phyloP scores from a whole-genome alignment of 2,329 filamentous ascomycete species.

The Ophiocordyceps camponoti-floridani region DNA sequence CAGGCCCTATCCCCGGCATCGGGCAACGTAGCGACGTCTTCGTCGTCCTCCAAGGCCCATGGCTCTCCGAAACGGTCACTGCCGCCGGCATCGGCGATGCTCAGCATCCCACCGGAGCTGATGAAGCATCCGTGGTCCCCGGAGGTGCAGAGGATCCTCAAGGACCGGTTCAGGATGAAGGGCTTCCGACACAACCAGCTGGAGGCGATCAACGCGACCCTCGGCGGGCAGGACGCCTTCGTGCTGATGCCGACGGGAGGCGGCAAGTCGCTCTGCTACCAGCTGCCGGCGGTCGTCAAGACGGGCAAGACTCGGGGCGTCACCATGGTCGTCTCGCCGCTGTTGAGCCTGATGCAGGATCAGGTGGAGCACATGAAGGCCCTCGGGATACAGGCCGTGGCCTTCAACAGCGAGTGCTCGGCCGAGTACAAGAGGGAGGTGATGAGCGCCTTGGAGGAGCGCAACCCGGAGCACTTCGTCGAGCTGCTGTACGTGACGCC shows the following conservation, averaged over 20 bases:
- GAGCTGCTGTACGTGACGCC: conserved; percentile 91
- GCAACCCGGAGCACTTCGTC: conserved; percentile 55
- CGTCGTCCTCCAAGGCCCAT: conserved; percentile 12
- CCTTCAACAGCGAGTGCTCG: conserved; percentile 64
- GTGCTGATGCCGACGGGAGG: conserved; percentile 96
- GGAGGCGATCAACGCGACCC: conserved; percentile 86
- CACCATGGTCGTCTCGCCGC: conserved; percentile 84
- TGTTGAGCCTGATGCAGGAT: conserved; percentile 93
- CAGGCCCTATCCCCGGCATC: conserved; percentile 28
- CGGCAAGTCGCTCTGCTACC: conserved; percentile 93
- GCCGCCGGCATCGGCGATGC: conserved; percentile 7
- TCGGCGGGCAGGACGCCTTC: conserved; percentile 77
- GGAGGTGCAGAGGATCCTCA: conserved; percentile 67
- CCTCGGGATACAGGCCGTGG: conserved; percentile 59
- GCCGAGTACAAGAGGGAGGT: conserved; percentile 46
- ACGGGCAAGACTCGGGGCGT: conserved; percentile 71
- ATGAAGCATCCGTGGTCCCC: conserved; percentile 67
- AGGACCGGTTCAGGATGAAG: conserved; percentile 65
- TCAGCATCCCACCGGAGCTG: conserved; percentile 28
- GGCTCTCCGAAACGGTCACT: conserved; percentile 13
- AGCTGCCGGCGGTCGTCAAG: conserved; percentile 70
- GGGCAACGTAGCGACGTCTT: conserved; percentile 19
- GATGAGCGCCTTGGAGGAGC: conserved; percentile 41
- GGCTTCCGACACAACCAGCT: conserved; percentile 85
- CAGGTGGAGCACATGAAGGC: conserved; percentile 70